Evolutionary conservation across 176 grass and related monocot genomes (phyloP).

Genomic region (Tillandsia leiboldiana): DNA sequence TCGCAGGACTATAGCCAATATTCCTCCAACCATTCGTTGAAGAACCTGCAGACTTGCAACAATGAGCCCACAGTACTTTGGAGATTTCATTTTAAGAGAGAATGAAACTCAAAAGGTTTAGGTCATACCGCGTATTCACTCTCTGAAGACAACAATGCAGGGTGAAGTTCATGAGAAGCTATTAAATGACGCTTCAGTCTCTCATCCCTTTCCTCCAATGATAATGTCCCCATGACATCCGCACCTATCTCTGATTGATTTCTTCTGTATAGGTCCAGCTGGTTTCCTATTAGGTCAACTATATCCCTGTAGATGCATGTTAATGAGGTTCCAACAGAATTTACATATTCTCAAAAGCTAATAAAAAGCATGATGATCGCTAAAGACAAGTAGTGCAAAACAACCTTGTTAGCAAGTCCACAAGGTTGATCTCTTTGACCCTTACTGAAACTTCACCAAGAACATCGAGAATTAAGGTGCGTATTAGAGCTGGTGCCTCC

Average conservation of each 20-base stretch:
- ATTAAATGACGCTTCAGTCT: conserved; percentile 75
- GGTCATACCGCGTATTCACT: conserved; percentile 72
- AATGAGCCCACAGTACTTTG: conserved; percentile 8
- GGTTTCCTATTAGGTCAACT: conserved; percentile 72
- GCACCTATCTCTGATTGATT: conserved; percentile 75
- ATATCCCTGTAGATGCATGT: conserved; percentile 47
- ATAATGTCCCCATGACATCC: conserved; percentile 76
- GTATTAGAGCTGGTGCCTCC: conserved; percentile 86
- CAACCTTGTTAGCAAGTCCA: conserved; percentile 91
- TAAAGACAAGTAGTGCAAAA: conserved; percentile 10
- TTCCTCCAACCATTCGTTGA: conserved; percentile 75
- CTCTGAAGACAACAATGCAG: conserved; percentile 85
- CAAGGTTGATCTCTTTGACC: conserved; percentile 80
- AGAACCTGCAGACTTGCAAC: conserved; percentile 61
- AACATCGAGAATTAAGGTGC: conserved; percentile 62
- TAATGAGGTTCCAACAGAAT: neutral
- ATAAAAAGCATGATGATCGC: conserved; percentile 4
- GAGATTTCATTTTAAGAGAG: conserved; percentile 10
- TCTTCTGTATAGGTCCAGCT: conserved; percentile 83
- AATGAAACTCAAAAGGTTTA: conserved; percentile 10
- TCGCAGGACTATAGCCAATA: conserved; percentile 73
- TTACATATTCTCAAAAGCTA: neutral
- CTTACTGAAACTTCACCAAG: conserved; percentile 78
- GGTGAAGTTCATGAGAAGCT: conserved; percentile 84
- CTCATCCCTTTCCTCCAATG: conserved; percentile 97